Conservation (phyloP, 371 early-diverging fungal species). For the Rhizopus stolonifer region DNA sequence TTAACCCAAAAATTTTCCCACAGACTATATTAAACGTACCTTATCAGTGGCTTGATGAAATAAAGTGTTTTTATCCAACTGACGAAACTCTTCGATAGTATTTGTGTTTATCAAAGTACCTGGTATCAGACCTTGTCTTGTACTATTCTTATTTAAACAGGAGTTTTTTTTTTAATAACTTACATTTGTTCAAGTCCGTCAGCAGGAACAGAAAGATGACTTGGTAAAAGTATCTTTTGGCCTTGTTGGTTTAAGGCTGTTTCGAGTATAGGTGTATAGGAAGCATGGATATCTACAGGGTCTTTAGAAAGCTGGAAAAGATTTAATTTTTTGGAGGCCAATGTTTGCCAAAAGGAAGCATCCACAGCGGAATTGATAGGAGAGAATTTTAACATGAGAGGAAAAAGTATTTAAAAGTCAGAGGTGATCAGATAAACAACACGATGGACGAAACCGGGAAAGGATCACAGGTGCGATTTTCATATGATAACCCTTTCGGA, state of each 20-base stretch:
- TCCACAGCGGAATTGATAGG: constrained; percentile 83
- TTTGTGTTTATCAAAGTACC: constrained; percentile 83
- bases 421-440: too few species aligned
- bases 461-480: neutral
- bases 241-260: constrained; percentile 22
- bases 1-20: too few species aligned
- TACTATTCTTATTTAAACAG: too few species aligned
- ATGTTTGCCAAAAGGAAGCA: constrained; percentile 87
- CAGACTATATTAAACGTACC: too few species aligned
- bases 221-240: constrained; percentile 19
- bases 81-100: constrained; percentile 88
- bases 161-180: neutral
- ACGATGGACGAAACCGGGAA: neutral
- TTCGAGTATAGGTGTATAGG: constrained; percentile 60
- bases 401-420: too few species aligned
- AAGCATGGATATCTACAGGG: constrained; percentile 55
- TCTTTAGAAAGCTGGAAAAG: constrained; percentile 73
- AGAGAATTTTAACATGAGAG: constrained; percentile 73
- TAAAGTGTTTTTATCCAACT: constrained; percentile 69
- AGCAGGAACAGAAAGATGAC: constrained; percentile 33
- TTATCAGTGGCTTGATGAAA: constrained; percentile 62
- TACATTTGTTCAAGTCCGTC: constrained; percentile 35
- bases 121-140: constrained; percentile 35
- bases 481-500: too few species aligned
- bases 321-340: constrained; percentile 82